These are phyloP conservation scores for Candida krabiensis DNA, from an alignment of 805 yeast genomes.

Conservation along the genomic window DNA sequence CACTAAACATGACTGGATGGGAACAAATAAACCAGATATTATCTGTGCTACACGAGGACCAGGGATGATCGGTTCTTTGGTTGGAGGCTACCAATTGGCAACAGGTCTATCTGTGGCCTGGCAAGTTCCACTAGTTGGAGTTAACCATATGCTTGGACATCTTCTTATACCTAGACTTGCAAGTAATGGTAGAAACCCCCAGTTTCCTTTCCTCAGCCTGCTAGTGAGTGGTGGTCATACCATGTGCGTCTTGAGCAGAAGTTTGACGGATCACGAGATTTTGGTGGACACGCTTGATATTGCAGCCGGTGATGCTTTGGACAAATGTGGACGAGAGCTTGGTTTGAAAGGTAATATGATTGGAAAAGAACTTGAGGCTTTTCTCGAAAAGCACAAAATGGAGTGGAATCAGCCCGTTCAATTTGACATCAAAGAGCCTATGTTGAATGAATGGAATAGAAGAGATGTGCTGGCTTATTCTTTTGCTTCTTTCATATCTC, in stretches of 20 bases:
- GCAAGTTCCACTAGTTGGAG: slow-evolving; percentile 78
- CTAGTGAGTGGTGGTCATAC: slow-evolving; percentile 95
- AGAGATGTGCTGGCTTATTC: slow-evolving; percentile 56
- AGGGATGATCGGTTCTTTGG: slow-evolving; percentile 88
- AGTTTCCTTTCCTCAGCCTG: slow-evolving; percentile 71
- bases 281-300: slow-evolving; percentile 77
- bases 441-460: slow-evolving; percentile 48
- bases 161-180: slow-evolving; percentile 62
- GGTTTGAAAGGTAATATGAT: slow-evolving; percentile 83
- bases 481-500: slow-evolving; percentile 65
- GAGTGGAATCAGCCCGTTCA: slow-evolving; percentile 32
- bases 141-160: slow-evolving; percentile 96
- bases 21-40: slow-evolving; percentile 52
- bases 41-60: slow-evolving; percentile 95
- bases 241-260: slow-evolving; percentile 67
- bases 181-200: slow-evolving; percentile 42
- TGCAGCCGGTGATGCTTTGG: slow-evolving; percentile 92
- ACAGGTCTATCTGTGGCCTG: slow-evolving; percentile 83
- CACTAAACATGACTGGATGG: slow-evolving; percentile 33
- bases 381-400: slow-evolving; percentile 38
- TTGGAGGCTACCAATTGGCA: slow-evolving; percentile 80
- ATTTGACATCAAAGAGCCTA: slow-evolving; percentile 45
- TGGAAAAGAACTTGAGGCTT: slow-evolving; percentile 76
- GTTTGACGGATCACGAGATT: slow-evolving; percentile 67
- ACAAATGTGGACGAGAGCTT: slow-evolving; percentile 85